Percentiles rank a stretch among this genome's conserved stretches.
phyloP scores from a whole-genome alignment of 306 rosid species.

The Sophora flavescens region DNA sequence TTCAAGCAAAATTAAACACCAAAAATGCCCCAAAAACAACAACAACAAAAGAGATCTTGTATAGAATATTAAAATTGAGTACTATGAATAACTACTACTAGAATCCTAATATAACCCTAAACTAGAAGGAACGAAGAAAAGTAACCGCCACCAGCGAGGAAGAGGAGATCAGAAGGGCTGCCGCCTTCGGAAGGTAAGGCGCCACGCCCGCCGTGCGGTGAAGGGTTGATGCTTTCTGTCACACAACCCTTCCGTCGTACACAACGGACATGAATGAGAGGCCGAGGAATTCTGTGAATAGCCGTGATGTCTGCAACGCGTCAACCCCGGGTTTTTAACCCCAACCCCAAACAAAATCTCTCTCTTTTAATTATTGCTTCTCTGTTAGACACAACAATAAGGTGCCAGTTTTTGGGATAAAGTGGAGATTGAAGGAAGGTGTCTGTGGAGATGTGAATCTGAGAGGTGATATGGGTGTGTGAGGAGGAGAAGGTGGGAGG shows the following conservation, averaged over 20 bases:
- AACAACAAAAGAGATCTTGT: conserved; percentile 34
- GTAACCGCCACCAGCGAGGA: conserved; percentile 93
- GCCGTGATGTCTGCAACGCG: conserved; percentile 97
- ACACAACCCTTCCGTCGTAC: conserved; percentile 85
- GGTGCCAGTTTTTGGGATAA: too few species aligned
- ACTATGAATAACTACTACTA: neutral
- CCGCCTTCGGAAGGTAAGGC: conserved; percentile 99
- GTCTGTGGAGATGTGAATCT: too few species aligned
- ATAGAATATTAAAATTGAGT: too few species aligned
- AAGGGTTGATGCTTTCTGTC: conserved; percentile 81
- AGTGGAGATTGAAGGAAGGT: too few species aligned
- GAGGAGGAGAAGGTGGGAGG: neutral
- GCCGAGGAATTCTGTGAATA: conserved; percentile 73
- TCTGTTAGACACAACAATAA: neutral
- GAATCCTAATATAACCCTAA: neutral
- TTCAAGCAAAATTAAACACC: conserved; percentile 5
- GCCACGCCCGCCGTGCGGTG: conserved; percentile 99
- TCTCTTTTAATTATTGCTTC: neutral
- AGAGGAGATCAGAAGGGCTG: conserved; percentile 96
- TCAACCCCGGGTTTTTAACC: conserved; percentile 75
- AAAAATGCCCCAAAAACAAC: conserved; percentile 35
- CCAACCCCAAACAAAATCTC: conserved; percentile 35
- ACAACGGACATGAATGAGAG: conserved; percentile 81
- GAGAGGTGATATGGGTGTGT: too few species aligned
- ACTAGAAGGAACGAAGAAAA: conserved; percentile 35